phyloP scores from a whole-genome alignment of 345 rosid genomes.

The Leavenworthia alabamica region DNA sequence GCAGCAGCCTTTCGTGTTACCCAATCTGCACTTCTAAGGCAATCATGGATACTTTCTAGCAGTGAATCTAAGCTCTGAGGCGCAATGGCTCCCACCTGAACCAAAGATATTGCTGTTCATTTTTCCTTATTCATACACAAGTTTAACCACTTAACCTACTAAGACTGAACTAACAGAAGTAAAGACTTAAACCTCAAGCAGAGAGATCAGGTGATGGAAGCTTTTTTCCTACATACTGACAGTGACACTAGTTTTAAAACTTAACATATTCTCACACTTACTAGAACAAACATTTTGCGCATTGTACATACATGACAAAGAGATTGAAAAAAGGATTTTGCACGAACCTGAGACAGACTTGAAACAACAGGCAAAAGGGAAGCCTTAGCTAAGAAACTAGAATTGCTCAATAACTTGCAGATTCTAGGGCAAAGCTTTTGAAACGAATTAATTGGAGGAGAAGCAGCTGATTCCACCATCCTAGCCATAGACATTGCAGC shows the following conservation, averaged over 20 bases:
- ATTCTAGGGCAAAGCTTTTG: slow-evolving; percentile 88
- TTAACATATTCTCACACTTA: not conserved
- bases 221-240: not conserved
- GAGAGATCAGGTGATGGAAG: not conserved
- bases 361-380: slow-evolving; percentile 75
- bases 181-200: slow-evolving; percentile 3
- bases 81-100: slow-evolving; percentile 88
- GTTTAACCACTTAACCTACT: not conserved
- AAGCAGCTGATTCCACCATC: slow-evolving; percentile 74
- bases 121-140: slow-evolving; percentile 6
- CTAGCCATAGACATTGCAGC: slow-evolving; percentile 87
- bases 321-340: not conserved
- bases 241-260: not conserved
- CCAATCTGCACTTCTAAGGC: slow-evolving; percentile 96
- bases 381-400: slow-evolving; percentile 74
- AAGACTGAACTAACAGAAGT: not conserved
- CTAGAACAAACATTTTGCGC: not conserved
- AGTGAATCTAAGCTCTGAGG: slow-evolving; percentile 73
- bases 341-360: slow-evolving; percentile 74
- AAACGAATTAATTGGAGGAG: slow-evolving; percentile 51
- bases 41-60: slow-evolving; percentile 77
- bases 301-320: not conserved
- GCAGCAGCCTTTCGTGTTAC: slow-evolving; percentile 95
- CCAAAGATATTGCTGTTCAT: slow-evolving; percentile 11
- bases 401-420: slow-evolving; percentile 78